Evolutionary conservation across 805 yeast species (phyloP), one percentile per base, ranked within the genome.

Genomic region (Metschnikowia henanensis): DNA sequence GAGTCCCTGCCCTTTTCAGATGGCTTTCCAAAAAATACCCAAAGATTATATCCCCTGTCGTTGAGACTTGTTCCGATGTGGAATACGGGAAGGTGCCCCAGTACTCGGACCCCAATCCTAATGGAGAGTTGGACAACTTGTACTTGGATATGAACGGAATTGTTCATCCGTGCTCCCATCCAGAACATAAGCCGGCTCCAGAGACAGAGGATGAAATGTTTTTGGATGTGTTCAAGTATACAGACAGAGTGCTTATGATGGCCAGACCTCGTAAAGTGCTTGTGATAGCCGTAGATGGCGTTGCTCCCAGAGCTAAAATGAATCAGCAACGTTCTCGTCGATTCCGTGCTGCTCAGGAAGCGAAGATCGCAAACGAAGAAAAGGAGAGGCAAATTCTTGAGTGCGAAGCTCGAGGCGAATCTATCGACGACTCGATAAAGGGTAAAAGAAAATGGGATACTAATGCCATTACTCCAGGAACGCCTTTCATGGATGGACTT

Each of bases 71-170:
- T 13, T 64, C 66, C 1, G 73, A 84, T 9, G 75, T 85, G 4
- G 48, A 51, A 26, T 51, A 44, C 35, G 57, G 56, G 25, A 26
- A 29, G 19, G 47, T 39, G 6, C 56, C 57, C 15, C 77, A 75
- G 51, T 90, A 87, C 61, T 60, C 80, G 17, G 78, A 80, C 40
- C 84, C 94, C 10, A 94, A 94, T 62, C 96, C 96, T 3, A 94
- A 94, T 65, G 99, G 98, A 21, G 99, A 94, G 67, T 69, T 90
- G 37, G 98, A 94, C 62, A 94, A 94, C 61, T 66, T 94, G 39
- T 94, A 94, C 61, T 72, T 94, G 50, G 99, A 94, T 68, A 94
- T 94, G 99, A 94, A 94, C 62, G 99, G 98, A 72, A 94, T 94
- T 59, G 99, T 94, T 4, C 99, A 94, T 71, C 99, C 99, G 1